phyloP scores from a whole-genome alignment of 1,139 yeast species.

The Sugiyamaella neomexicana region DNA sequence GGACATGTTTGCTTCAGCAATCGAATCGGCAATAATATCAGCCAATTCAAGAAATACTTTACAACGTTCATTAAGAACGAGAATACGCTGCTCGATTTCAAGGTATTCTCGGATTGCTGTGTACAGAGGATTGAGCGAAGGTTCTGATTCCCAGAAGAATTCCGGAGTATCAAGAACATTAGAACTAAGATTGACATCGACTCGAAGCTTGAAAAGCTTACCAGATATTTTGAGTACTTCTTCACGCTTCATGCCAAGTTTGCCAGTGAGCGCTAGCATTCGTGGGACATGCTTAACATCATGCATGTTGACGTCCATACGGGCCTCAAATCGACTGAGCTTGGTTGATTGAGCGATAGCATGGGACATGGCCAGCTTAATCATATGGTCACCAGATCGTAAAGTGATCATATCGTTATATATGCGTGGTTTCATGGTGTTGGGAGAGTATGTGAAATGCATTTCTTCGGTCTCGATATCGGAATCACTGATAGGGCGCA shows the following conservation, averaged over 20 bases:
- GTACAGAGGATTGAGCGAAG: slow-evolving; percentile 89
- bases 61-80: slow-evolving; percentile 89
- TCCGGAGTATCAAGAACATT: slow-evolving; percentile 94
- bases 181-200: slow-evolving; percentile 88
- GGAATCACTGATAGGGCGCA: slow-evolving; percentile 79
- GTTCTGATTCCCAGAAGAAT: slow-evolving; percentile 95
- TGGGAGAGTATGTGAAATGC: slow-evolving; percentile 84
- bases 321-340: slow-evolving; percentile 82
- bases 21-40: slow-evolving; percentile 89
- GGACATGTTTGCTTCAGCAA: slow-evolving; percentile 89
- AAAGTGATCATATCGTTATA: slow-evolving; percentile 93
- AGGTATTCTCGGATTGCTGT: slow-evolving; percentile 86
- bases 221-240: slow-evolving; percentile 87
- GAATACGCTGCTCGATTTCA: slow-evolving; percentile 92
- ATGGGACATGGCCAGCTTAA: slow-evolving; percentile 89
- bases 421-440: slow-evolving; percentile 80
- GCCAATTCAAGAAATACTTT: slow-evolving; percentile 90
- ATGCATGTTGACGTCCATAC: slow-evolving; percentile 81
- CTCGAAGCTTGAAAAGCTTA: slow-evolving; percentile 80
- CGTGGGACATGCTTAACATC: slow-evolving; percentile 88
- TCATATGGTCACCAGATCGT: slow-evolving; percentile 87
- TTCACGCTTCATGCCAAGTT: slow-evolving; percentile 72
- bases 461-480: slow-evolving; percentile 95
- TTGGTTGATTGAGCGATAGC: slow-evolving; percentile 97
- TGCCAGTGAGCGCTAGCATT: slow-evolving; percentile 85